These are phyloP conservation scores for Aspergillus vadensis DNA, from an alignment of 2,329 filamentous ascomycete genomes.

Conservation along the genomic window DNA sequence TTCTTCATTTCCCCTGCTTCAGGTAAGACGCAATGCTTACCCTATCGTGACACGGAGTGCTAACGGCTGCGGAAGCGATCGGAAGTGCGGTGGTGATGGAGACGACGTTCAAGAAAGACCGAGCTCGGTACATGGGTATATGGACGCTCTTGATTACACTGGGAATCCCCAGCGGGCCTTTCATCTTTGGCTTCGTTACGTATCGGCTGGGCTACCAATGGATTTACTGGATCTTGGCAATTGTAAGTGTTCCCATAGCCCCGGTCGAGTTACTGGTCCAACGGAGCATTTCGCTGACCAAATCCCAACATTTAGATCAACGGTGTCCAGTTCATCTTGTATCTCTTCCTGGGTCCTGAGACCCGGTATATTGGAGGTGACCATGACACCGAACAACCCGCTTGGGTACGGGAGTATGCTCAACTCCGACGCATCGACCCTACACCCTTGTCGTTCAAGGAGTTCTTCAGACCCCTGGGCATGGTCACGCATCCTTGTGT, in stretches of 20 bases:
- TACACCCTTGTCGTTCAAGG: conserved; percentile 49
- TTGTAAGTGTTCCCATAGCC: conserved; percentile 42
- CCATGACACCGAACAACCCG: conserved; percentile 25
- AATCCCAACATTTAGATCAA: conserved; percentile 48
- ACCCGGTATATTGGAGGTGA: conserved; percentile 52
- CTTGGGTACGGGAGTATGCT: conserved; percentile 51
- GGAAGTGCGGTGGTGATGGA: conserved; percentile 61
- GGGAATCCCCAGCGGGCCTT: conserved; percentile 48
- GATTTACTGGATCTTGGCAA: conserved; percentile 62
- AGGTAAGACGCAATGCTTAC: conserved; percentile 11
- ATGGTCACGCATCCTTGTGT: conserved; percentile 52
- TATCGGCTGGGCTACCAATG: conserved; percentile 58
- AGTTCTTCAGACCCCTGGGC: conserved; percentile 56
- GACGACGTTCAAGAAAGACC: conserved; percentile 59
- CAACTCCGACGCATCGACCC: conserved; percentile 56
- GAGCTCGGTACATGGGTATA: conserved; percentile 58
- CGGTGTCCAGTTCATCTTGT: conserved; percentile 57
- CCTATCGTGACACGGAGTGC: background rate
- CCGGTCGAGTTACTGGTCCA: background rate
- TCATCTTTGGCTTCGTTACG: conserved; percentile 50
- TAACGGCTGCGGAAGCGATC: conserved; percentile 42
- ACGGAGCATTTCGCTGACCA: conserved; percentile 14
- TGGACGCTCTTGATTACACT: conserved; percentile 58
- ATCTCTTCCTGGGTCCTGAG: conserved; percentile 58
- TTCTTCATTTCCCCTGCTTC: conserved; percentile 60